Percentiles rank a stretch among this genome's conserved stretches.
Conservation (phyloP, 805 yeast genomes). For the Saccharomyces eubayanus region DNA sequence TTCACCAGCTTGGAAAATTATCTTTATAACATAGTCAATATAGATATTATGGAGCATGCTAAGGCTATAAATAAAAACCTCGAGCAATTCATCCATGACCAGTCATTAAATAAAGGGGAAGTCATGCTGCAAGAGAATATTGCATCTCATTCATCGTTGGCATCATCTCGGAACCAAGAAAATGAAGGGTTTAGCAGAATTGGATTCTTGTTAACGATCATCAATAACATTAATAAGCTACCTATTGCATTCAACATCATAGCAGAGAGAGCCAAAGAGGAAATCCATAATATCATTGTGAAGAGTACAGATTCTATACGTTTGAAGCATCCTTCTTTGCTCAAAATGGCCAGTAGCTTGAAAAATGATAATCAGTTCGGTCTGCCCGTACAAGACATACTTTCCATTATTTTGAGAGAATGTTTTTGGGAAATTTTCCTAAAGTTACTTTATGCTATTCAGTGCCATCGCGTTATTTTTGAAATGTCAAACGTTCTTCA, state of each 20-base stretch:
- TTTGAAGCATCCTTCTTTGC: slow-evolving; percentile 41
- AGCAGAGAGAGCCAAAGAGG: slow-evolving; percentile 47
- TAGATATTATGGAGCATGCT: slow-evolving; percentile 47
- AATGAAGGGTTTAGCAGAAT: slow-evolving; percentile 12
- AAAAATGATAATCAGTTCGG: slow-evolving; percentile 27
- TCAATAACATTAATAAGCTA: slow-evolving; percentile 53
- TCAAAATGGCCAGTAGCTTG: slow-evolving; percentile 24
- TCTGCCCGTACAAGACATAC: slow-evolving; percentile 37
- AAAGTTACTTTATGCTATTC: slow-evolving; percentile 53
- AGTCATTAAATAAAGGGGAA: not conserved
- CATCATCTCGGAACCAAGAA: slow-evolving; percentile 1
- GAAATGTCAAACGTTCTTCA: slow-evolving; percentile 41
- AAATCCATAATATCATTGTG: slow-evolving; percentile 54
- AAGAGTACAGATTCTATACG: slow-evolving; percentile 59
- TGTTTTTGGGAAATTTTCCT: slow-evolving; percentile 64
- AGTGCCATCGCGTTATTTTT: slow-evolving; percentile 57
- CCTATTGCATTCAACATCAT: slow-evolving; percentile 50
- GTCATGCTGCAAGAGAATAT: not conserved
- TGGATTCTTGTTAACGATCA: slow-evolving; percentile 40
- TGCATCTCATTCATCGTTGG: not conserved
- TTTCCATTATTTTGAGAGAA: slow-evolving; percentile 54
- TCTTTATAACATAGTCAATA: slow-evolving; percentile 47
- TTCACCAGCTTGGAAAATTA: slow-evolving; percentile 45
- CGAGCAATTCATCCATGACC: slow-evolving; percentile 27
- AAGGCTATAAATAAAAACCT: slow-evolving; percentile 32